Evolutionary conservation across 2,329 filamentous ascomycete genomes (phyloP).

Genomic region (Fusarium brachygibbosum): DNA sequence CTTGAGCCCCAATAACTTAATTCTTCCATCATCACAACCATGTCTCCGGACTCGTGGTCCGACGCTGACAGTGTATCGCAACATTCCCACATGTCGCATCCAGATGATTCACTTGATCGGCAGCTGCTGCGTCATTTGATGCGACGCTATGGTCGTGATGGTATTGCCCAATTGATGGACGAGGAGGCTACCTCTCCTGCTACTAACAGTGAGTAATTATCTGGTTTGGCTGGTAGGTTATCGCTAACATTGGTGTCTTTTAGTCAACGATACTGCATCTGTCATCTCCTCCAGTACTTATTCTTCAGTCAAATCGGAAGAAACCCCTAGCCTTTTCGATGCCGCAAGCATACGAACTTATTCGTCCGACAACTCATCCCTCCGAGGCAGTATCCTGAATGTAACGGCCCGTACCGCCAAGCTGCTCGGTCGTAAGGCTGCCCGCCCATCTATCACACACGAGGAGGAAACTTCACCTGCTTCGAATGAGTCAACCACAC

Average conservation of each 20-base stretch:
- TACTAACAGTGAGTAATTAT: slow-evolving; percentile 49
- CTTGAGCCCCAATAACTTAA: slow-evolving; percentile 29
- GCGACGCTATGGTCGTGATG: slow-evolving; percentile 53
- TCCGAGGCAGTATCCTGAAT: slow-evolving; percentile 58
- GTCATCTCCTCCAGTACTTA: slow-evolving; percentile 53
- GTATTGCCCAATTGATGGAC: slow-evolving; percentile 52
- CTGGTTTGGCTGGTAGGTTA: not conserved
- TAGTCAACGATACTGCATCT: slow-evolving; percentile 53
- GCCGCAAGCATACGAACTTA: slow-evolving; percentile 54
- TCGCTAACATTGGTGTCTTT: slow-evolving; percentile 19
- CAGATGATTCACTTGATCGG: slow-evolving; percentile 51
- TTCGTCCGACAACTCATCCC: slow-evolving; percentile 58
- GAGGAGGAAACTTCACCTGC: slow-evolving; percentile 46
- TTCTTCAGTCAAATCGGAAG: slow-evolving; percentile 55
- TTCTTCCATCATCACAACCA: slow-evolving; percentile 37
- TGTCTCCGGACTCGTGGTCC: slow-evolving; percentile 52
- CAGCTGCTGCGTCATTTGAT: slow-evolving; percentile 55
- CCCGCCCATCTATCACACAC: slow-evolving; percentile 42
- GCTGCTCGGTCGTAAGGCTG: slow-evolving; percentile 51
- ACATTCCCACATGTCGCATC: slow-evolving; percentile 46
- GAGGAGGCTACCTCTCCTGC: slow-evolving; percentile 50
- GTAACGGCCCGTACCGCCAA: slow-evolving; percentile 56
- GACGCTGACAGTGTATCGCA: slow-evolving; percentile 51
- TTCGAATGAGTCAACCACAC: slow-evolving; percentile 44
- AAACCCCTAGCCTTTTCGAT: slow-evolving; percentile 56